Conservation (phyloP, 2,329 filamentous ascomycete genomes). For the Fusarium piperis region DNA sequence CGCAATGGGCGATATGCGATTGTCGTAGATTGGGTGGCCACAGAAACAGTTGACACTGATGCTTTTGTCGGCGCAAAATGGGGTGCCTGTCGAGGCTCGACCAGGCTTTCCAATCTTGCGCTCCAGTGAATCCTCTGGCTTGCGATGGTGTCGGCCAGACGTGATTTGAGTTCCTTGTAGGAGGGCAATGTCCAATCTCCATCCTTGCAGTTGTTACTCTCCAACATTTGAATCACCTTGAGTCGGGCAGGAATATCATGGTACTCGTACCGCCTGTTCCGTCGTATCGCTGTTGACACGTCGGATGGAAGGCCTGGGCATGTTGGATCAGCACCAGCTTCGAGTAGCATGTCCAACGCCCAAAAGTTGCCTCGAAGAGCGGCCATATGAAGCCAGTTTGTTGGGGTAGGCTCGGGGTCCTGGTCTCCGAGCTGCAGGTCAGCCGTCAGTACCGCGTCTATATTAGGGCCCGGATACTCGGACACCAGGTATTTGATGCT, state of each 20-base stretch:
- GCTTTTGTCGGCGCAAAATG: background rate
- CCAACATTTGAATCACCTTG: background rate
- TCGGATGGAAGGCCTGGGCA: background rate
- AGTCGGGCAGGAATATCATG: background rate
- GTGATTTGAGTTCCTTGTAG: background rate
- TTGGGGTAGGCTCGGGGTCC: background rate
- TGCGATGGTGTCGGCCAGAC: background rate
- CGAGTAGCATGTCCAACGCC: background rate
- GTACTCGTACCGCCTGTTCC: background rate
- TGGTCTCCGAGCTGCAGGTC: accelerated
- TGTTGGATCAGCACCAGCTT: background rate
- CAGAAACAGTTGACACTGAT: background rate
- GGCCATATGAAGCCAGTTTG: slow-evolving; percentile 11
- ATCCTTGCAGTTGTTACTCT: background rate
- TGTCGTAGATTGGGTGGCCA: background rate
- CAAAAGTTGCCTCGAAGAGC: background rate
- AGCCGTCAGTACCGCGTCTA: background rate
- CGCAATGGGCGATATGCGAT: background rate
- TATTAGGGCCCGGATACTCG: slow-evolving; percentile 12
- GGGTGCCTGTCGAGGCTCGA: background rate
- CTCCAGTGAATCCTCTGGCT: background rate
- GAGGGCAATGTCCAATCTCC: background rate
- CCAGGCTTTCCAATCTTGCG: background rate
- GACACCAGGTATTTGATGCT: background rate
- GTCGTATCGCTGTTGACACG: background rate